Conservation (phyloP, 192 early-diverging fungal genomes). For the Oehlia diaphana region DNA sequence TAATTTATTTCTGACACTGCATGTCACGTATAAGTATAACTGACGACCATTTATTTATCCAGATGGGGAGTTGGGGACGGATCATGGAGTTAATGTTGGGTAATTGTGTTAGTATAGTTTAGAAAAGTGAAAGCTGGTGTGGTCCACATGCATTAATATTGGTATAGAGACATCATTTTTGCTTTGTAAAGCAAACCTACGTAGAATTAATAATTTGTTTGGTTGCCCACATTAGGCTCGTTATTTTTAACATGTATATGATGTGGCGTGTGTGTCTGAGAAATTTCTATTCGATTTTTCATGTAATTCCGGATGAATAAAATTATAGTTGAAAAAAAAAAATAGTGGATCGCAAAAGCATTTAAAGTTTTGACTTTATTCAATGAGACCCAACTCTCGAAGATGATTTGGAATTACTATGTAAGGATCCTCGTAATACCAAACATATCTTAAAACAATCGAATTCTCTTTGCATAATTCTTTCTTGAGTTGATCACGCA, state of each 20-base stretch:
- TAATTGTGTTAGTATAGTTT: constrained; percentile 1
- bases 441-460: too few species aligned
- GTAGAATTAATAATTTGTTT: too few species aligned
- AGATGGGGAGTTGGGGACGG: not conserved
- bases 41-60: constrained; percentile 3
- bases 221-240: too few species aligned
- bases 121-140: not conserved
- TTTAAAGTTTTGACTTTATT: constrained; percentile 21
- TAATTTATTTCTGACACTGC: not conserved
- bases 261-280: constrained; percentile 4
- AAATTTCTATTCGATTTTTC: not conserved
- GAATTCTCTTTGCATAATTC: too few species aligned
- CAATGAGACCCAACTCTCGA: too few species aligned
- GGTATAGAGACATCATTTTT: constrained; percentile 2
- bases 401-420: too few species aligned
- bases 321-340: constrained; percentile 4
- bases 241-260: too few species aligned
- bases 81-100: not conserved
- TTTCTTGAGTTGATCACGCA: too few species aligned
- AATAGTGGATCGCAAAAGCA: not conserved
- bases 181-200: too few species aligned
- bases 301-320: constrained; percentile 8
- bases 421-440: too few species aligned
- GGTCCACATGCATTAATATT: not conserved
- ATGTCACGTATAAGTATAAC: not conserved